Conservation (phyloP, 306 rosid species). For the Calophaca sinica region DNA sequence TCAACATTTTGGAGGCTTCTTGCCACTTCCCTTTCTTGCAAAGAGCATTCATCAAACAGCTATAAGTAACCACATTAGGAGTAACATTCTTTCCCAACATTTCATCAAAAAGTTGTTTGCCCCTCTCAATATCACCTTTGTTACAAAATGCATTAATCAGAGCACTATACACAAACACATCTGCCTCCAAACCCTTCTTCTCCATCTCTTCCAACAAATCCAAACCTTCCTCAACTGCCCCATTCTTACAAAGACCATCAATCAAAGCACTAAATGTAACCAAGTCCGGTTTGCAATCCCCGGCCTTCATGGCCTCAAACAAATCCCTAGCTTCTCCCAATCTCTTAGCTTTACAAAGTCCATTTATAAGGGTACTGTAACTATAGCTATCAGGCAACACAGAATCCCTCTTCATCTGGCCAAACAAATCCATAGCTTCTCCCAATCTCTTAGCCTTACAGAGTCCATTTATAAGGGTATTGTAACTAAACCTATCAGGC, state of each 20-base stretch:
- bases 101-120: slow-evolving; percentile 62
- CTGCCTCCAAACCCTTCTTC: slow-evolving; percentile 60
- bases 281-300: slow-evolving; percentile 55
- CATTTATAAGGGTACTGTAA: slow-evolving; percentile 68
- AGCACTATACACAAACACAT: slow-evolving; percentile 63
- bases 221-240: slow-evolving; percentile 62
- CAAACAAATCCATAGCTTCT: slow-evolving; percentile 67
- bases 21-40: slow-evolving; percentile 69
- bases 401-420: slow-evolving; percentile 54
- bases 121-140: slow-evolving; percentile 58
- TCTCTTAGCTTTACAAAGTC: slow-evolving; percentile 68
- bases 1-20: slow-evolving; percentile 65
- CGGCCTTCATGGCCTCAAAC: slow-evolving; percentile 66
- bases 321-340: slow-evolving; percentile 66
- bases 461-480: slow-evolving; percentile 65
- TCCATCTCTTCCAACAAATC: slow-evolving; percentile 71
- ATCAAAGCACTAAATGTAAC: slow-evolving; percentile 66
- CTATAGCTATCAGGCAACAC: slow-evolving; percentile 57
- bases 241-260: slow-evolving; percentile 68
- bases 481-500: slow-evolving; percentile 65
- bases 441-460: slow-evolving; percentile 65
- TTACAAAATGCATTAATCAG: slow-evolving; percentile 67
- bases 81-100: slow-evolving; percentile 67
- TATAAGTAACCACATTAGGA: slow-evolving; percentile 74
- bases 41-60: slow-evolving; percentile 66